Conservation (phyloP, 345 rosid genomes). For the Rhizophora apiculata region DNA sequence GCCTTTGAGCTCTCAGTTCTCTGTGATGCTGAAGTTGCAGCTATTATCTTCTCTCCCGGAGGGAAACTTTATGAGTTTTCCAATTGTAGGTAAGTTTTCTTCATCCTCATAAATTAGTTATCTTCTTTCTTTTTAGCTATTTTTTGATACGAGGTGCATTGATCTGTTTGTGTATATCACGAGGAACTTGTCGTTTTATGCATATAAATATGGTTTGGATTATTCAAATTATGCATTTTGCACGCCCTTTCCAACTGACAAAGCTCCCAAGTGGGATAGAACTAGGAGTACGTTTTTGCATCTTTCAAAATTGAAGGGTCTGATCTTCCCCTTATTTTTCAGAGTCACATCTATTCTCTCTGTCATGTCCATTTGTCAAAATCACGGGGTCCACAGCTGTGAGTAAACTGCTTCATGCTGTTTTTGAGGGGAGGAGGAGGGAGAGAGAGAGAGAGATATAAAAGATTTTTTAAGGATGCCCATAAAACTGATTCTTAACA, state of each 20-base stretch:
- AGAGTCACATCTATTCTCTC: conserved; percentile 12
- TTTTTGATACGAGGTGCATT: too few species aligned
- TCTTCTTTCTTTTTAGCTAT: not conserved
- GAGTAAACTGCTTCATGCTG: not conserved
- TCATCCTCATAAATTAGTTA: not conserved
- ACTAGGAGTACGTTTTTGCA: conserved; percentile 3
- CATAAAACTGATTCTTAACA: too few species aligned
- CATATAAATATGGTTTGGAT: too few species aligned
- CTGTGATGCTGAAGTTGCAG: conserved; percentile 87
- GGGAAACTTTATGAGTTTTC: conserved; percentile 84
- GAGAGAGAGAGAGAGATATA: too few species aligned
- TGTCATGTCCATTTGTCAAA: conserved; percentile 1
- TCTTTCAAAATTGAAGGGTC: conserved; percentile 12
- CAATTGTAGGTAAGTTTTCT: conserved; percentile 46
- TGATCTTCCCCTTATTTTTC: conserved; percentile 13
- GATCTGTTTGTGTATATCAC: too few species aligned
- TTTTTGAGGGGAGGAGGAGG: too few species aligned
- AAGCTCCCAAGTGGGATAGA: not conserved
- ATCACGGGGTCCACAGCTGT: conserved; percentile 17
- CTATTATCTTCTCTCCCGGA: conserved; percentile 71
- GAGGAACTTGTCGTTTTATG: too few species aligned
- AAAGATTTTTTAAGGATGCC: too few species aligned
- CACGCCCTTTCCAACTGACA: not conserved
- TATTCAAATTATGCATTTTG: not conserved
- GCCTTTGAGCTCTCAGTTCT: conserved; percentile 84